Conservation (phyloP, 805 yeast genomes). For the Yarrowia alimentaria region DNA sequence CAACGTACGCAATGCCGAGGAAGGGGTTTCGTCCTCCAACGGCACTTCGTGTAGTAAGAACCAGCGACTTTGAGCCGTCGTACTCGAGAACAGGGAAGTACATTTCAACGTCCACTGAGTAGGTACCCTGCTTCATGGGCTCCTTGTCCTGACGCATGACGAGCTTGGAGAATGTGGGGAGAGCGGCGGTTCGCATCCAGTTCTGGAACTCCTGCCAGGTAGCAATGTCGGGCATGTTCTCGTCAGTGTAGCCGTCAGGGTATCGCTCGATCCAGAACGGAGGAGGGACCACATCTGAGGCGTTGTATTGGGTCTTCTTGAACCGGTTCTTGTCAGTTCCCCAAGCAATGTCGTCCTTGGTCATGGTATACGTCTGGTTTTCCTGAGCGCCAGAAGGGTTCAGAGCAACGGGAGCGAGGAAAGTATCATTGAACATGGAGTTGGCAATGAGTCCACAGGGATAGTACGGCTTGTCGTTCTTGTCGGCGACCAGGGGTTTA, state of each 20-base stretch:
- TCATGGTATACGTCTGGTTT: slow-evolving; percentile 43
- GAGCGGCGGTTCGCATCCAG: slow-evolving; percentile 98
- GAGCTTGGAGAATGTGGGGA: slow-evolving; percentile 83
- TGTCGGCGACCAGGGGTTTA: slow-evolving; percentile 56
- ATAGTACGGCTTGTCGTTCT: slow-evolving; percentile 63
- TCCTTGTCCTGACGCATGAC: slow-evolving; percentile 68
- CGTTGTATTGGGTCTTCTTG: slow-evolving; percentile 67
- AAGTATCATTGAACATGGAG: slow-evolving; percentile 86
- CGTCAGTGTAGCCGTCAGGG: slow-evolving; percentile 87
- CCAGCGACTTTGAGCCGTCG: slow-evolving; percentile 86
- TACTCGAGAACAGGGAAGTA: slow-evolving; percentile 79
- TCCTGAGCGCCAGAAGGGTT: slow-evolving; percentile 37
- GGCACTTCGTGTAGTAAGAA: slow-evolving; percentile 75
- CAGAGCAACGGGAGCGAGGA: slow-evolving; percentile 49
- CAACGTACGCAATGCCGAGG: slow-evolving; percentile 78
- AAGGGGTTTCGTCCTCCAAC: slow-evolving; percentile 87
- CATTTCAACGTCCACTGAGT: slow-evolving; percentile 62
- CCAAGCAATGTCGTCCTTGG: slow-evolving; percentile 78
- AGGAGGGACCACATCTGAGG: slow-evolving; percentile 82
- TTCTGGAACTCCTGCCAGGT: slow-evolving; percentile 83
- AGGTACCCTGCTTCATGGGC: slow-evolving; percentile 61
- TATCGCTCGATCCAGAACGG: slow-evolving; percentile 79
- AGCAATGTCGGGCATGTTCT: slow-evolving; percentile 73
- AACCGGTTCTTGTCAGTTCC: slow-evolving; percentile 67
- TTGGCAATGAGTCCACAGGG: slow-evolving; percentile 97